Base-by-base conservation (phyloP, 2,329 filamentous ascomycete genomes). In the Fusarium oxysporum region DNA sequence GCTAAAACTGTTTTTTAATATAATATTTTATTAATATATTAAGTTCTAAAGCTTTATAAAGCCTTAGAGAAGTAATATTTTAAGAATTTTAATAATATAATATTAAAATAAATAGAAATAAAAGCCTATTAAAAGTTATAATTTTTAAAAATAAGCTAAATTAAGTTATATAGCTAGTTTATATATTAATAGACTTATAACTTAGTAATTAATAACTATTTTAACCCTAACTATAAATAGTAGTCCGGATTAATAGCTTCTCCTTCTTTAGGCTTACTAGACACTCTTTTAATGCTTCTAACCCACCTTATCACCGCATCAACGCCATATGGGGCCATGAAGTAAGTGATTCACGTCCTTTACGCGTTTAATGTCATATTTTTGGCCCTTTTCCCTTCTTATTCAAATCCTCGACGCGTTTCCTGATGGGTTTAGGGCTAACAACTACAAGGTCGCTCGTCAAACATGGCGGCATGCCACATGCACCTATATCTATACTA, bases 371-470 rank as follows among this genome's bases (percentile, higher is more conserved):
- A 58, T 40, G 54, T 43, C 37, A 40, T 57, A 30, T 45, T 43
- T 71, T 41, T 40, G 38, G 19, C n/a, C n/a, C 50, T 53, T 14
- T 38, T 47, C 6, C 55, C 51, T 33, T 17, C n/a, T 25, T 40
- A 47, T 59, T 32, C 21, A 50, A 23, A 16, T 32, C n/a, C 23
- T 40, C 13, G 17, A 62, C 41, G 55, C 30, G 37, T 72, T 61
- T 68, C 57, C 65, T 65, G 19, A 80, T 80, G 78, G 77, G 74
- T 62, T 63, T 75, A 44, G 72, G 78, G 67, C 73, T 80, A 45
- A 79, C 78, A 40, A 61, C 71, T 30, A 58, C 72, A 40, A 79
- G 74, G 62, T 67, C 79, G 66, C 65, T 79, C 13, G 75, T 81
- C 54, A 79, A 82, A 73, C 73, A 77, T 12, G 70, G 63, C 44